Evolutionary conservation across 352 stramenopile genomes (phyloP), one percentile per base, ranked within the genome.

Genomic region (Phytopythium mirpurense): DNA sequence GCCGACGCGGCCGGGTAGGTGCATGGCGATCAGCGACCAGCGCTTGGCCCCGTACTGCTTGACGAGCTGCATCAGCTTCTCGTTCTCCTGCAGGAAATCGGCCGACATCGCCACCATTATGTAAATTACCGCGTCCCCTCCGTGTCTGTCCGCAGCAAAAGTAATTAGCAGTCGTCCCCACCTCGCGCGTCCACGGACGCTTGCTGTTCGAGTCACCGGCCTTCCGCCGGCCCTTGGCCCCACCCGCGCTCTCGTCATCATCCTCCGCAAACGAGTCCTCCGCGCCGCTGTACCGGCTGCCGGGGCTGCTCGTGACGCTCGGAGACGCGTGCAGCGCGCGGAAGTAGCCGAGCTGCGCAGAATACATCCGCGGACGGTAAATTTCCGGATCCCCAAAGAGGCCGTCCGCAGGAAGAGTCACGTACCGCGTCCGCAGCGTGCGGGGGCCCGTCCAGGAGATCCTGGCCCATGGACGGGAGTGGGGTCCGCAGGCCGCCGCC

Each of bases 21-120:
- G 84, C 78, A 90, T 90, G 34, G 88, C 86, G 51, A 95, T 95
- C 26, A 96, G 67, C 32, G 86, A 93, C 88, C 88, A 96, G 42
- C 86, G 70, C 60, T 96, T 96, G 27, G 83, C 75, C 5, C 88
- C 88, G 58, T 95, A 95, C 60, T 95, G 82, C 59, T 90, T 88
- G 43, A 96, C 88, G 19, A 96, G 62, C 52, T 94, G 77, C 64
- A 90, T 83, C 16, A 96, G 70, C 55, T 94, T 88, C 24, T 89
- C 82, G 47, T 96, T 94, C 70, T 96, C 86, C 60, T 78, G 44
- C 19, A 24, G 19, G n/a, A n/a, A n/a, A n/a, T n/a, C n/a, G n/a
- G n/a, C n/a, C n/a, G n/a, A n/a, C n/a, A n/a, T n/a, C n/a, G n/a
- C 19, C 16, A 43, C 21, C 50, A 46, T 35, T 2, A n/a, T n/a